phyloP scores from a whole-genome alignment of 169 alveolate genomes.

The Babesia ovis region DNA sequence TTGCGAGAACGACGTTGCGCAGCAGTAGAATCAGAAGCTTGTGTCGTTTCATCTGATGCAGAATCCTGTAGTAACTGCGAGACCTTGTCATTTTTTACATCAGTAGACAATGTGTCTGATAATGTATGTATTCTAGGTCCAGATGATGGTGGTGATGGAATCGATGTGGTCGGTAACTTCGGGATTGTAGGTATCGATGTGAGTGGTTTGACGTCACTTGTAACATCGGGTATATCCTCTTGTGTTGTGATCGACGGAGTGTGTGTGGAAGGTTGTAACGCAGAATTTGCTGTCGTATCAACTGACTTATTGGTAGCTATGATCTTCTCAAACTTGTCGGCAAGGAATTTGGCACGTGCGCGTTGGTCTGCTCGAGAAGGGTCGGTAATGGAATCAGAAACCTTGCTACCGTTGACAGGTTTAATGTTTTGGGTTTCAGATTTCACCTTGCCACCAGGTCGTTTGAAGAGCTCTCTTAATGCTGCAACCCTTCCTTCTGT shows the following conservation, averaged over 20 bases:
- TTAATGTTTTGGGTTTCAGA: neutral
- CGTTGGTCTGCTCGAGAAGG: neutral
- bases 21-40: neutral
- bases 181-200: neutral
- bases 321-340: constrained; percentile 21
- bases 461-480: neutral
- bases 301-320: neutral
- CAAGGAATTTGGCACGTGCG: constrained; percentile 24
- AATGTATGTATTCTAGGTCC: neutral
- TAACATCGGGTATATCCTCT: neutral
- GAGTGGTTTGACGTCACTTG: neutral
- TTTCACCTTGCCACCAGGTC: neutral
- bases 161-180: constrained; percentile 1
- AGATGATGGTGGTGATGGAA: neutral
- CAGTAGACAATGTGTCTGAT: neutral
- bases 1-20: neutral
- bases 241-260: neutral
- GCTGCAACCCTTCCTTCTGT: neutral
- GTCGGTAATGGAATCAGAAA: neutral
- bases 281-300: neutral
- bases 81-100: no score
- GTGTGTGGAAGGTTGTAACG: neutral
- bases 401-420: neutral
- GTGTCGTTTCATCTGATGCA: no score
- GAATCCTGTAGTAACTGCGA: no score